These are phyloP conservation scores for Arthromyces matolae DNA, from an alignment of 768 basidiomycete genomes.

Conservation along the genomic window DNA sequence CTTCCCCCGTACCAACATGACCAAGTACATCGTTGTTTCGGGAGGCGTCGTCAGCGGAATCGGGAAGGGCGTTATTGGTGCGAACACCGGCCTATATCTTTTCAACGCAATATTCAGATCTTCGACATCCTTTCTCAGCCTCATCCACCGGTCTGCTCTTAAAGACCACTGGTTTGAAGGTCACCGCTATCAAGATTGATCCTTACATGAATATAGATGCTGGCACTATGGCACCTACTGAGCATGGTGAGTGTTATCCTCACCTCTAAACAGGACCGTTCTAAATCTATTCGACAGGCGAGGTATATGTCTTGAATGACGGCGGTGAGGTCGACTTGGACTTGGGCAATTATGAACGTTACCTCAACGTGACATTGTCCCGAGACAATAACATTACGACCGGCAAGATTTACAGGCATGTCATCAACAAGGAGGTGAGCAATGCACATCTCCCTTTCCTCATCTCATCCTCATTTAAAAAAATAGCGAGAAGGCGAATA, in stretches of 20 bases:
- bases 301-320: constrained; percentile 97
- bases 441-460: background rate
- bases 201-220: constrained; percentile 99
- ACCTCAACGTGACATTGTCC: constrained; percentile 90
- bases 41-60: constrained; percentile 99
- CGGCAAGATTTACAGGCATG: constrained; percentile 94
- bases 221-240: constrained; percentile 97
- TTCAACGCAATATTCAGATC: constrained; percentile 13
- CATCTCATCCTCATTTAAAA: background rate
- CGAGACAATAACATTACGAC: constrained; percentile 98
- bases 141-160: constrained; percentile 94
- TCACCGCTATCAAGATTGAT: constrained; percentile 99
- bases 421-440: constrained; percentile 94
- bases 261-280: background rate
- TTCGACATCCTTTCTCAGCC: constrained; percentile 45
- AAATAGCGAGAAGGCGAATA: constrained; percentile 85
- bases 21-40: constrained; percentile 94
- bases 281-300: constrained; percentile 42
- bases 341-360: constrained; percentile 97
- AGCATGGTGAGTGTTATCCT: constrained; percentile 70
- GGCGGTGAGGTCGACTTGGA: constrained; percentile 98
- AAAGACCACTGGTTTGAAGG: constrained; percentile 93
- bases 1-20: constrained; percentile 47
- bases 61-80: constrained; percentile 98
- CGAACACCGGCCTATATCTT: constrained; percentile 28